Conservation (phyloP, 179 eudicot genomes). For the Beta macrorhiza region DNA sequence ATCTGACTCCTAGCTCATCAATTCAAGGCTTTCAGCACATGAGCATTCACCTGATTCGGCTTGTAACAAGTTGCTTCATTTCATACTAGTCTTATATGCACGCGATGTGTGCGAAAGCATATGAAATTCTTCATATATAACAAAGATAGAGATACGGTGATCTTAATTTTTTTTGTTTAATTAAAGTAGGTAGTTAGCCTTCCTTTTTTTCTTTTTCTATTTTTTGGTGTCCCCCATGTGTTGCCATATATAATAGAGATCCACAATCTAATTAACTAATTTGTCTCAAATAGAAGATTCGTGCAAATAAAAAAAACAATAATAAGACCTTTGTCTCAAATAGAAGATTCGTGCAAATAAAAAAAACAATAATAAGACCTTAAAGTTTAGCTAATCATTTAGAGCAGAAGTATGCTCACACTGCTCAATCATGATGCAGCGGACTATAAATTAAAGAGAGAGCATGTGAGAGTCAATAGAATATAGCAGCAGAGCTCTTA, state of each 20-base stretch:
- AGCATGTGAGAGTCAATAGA: neutral
- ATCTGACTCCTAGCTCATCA: neutral
- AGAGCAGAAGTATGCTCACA: neutral
- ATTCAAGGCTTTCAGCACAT: too few species aligned
- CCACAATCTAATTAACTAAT: neutral
- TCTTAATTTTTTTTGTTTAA: too few species aligned
- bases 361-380: neutral
- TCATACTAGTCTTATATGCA: too few species aligned
- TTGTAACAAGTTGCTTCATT: neutral
- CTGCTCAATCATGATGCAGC: neutral
- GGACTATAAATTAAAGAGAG: neutral
- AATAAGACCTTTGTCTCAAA: neutral
- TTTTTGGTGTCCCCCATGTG: too few species aligned
- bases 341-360: neutral
- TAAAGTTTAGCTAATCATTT: neutral
- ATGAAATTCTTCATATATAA: too few species aligned
- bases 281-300: neutral
- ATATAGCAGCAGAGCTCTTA: neutral
- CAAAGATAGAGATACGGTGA: too few species aligned
- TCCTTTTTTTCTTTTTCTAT: too few species aligned
- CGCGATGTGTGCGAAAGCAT: too few species aligned
- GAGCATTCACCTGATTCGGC: neutral
- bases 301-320: neutral
- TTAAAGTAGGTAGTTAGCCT: too few species aligned
- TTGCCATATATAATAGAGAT: too few species aligned